phyloP scores from a whole-genome alignment of 1,139 yeast genomes.

The Pichia sp. region DNA sequence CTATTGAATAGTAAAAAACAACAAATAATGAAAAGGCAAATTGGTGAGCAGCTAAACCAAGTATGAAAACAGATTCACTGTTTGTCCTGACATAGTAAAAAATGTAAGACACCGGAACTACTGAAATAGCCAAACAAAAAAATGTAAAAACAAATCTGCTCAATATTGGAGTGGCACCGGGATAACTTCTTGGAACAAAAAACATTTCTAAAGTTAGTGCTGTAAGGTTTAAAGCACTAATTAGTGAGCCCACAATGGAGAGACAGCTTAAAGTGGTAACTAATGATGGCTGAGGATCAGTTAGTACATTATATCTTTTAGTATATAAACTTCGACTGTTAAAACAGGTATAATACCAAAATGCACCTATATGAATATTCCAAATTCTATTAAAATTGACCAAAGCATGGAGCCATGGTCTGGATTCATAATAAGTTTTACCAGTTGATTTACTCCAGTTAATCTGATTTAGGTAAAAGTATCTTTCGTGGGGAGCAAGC shows the following conservation, averaged over 20 bases:
- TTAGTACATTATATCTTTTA: conserved; percentile 35
- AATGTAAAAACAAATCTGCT: conserved; percentile 34
- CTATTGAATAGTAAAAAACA: conserved; percentile 39
- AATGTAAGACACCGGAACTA: conserved; percentile 39
- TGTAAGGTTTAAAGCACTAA: conserved; percentile 37
- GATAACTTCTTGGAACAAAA: conserved; percentile 51
- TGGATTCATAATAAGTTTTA: conserved; percentile 49
- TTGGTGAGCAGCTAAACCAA: conserved; percentile 38
- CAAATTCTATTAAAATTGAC: conserved; percentile 56
- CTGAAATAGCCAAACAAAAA: conserved; percentile 30
- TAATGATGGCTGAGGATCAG: conserved; percentile 44
- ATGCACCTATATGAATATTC: conserved; percentile 52
- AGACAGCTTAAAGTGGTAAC: conserved; percentile 42
- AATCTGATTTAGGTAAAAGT: conserved; percentile 36
- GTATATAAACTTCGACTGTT: conserved; percentile 53
- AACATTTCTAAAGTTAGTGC: conserved; percentile 39
- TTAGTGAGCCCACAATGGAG: conserved; percentile 47
- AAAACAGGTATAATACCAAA: conserved; percentile 53
- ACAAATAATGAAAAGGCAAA: conserved; percentile 38
- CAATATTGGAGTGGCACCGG: conserved; percentile 43
- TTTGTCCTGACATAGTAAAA: conserved; percentile 30
- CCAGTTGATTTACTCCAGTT: conserved; percentile 46
- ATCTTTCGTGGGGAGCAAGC: conserved; percentile 42
- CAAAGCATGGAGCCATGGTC: conserved; percentile 55
- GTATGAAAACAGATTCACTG: conserved; percentile 29